Evolutionary conservation across 306 rosid genomes (phyloP).

Genomic region (Quercus bicolor): DNA sequence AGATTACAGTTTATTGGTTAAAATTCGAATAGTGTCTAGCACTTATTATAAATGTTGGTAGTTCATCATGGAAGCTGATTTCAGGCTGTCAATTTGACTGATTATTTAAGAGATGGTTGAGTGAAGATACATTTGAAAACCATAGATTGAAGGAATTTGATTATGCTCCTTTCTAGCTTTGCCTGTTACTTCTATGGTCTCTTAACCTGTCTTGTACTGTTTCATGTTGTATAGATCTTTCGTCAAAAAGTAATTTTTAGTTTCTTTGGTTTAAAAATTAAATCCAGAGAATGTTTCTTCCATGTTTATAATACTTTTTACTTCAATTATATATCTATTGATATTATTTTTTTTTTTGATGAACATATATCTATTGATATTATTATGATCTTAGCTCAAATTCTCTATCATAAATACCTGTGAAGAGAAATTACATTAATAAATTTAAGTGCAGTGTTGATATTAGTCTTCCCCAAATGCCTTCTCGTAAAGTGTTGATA

Average conservation of each 20-base stretch:
- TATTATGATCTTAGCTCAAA: too few species aligned
- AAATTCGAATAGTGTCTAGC: not conserved
- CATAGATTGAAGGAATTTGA: not conserved
- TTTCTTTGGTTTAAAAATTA: not conserved
- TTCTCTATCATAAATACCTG: too few species aligned
- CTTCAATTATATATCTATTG: too few species aligned
- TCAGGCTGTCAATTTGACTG: not conserved
- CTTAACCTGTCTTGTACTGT: not conserved
- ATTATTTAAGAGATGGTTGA: not conserved
- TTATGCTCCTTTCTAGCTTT: conserved; percentile 7
- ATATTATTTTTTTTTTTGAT: too few species aligned
- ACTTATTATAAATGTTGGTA: not conserved
- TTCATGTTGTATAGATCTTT: not conserved
- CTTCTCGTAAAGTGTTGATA: not conserved
- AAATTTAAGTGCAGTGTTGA: not conserved
- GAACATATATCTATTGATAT: too few species aligned
- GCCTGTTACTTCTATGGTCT: not conserved
- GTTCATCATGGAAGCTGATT: not conserved
- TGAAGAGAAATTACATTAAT: not conserved
- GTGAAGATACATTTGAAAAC: not conserved
- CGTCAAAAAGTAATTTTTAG: not conserved
- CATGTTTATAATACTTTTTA: too few species aligned
- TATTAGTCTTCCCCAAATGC: not conserved
- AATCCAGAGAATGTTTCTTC: not conserved
- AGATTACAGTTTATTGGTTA: not conserved